These are phyloP conservation scores for Polyporus tsugae DNA, from an alignment of 1,284 basidiomycete species.

Conservation along the genomic window DNA sequence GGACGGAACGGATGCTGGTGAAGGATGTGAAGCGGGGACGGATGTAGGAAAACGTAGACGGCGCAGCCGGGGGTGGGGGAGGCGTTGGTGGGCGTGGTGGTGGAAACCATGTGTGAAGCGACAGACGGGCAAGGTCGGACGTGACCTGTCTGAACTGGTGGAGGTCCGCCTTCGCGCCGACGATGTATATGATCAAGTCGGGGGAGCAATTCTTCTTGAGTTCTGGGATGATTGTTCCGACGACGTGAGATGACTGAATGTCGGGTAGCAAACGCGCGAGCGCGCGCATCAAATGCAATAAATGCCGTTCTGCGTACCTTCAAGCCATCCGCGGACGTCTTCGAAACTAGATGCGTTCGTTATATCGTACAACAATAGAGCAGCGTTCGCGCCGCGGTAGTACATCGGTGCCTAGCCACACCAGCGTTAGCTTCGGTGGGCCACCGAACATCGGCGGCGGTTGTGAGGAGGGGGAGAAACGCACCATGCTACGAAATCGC, in stretches of 20 bases:
- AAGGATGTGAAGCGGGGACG: constrained; percentile 87
- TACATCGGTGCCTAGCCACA: constrained; percentile 91
- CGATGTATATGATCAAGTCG: constrained; percentile 91
- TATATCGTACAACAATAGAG: constrained; percentile 97
- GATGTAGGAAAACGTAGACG: constrained; percentile 81
- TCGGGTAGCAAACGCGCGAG: not conserved
- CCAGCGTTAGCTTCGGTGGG: constrained; percentile 27
- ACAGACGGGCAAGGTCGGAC: constrained; percentile 79
- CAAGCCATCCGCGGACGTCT: constrained; percentile 93
- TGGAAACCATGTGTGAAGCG: constrained; percentile 86
- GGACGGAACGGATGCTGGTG: constrained; percentile 69
- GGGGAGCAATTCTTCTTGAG: constrained; percentile 87
- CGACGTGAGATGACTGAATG: constrained; percentile 8
- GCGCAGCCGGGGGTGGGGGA: constrained; percentile 65
- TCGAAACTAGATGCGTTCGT: constrained; percentile 91
- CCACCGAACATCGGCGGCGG: constrained; percentile 12
- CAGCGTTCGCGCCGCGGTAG: constrained; percentile 97
- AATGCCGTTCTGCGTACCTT: constrained; percentile 59
- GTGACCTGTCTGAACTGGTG: constrained; percentile 75
- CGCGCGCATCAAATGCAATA: constrained; percentile 4
- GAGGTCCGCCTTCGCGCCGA: constrained; percentile 90
- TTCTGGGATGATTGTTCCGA: constrained; percentile 55
- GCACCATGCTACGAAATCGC: constrained; percentile 91
- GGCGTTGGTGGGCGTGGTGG: constrained; percentile 69
- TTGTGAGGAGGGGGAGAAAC: constrained; percentile 39